These are phyloP conservation scores for Hanseniaspora uvarum DNA, from an alignment of 1,139 yeast species.

Conservation along the genomic window DNA sequence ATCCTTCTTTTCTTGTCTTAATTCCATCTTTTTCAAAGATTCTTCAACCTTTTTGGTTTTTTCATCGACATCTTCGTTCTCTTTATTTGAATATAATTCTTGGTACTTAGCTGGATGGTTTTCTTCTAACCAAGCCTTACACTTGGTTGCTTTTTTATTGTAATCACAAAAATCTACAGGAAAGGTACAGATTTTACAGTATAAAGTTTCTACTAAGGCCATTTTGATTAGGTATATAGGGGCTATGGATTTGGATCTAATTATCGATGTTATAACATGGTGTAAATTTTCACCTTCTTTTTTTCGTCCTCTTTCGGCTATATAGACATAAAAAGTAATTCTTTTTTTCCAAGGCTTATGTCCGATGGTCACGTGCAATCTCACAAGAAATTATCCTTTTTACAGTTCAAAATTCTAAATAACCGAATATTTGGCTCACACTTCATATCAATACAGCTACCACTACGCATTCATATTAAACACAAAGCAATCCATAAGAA, in stretches of 20 bases:
- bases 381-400: no score
- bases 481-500: no score
- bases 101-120: slow-evolving; percentile 48
- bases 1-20: slow-evolving; percentile 78
- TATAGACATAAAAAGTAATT: no score
- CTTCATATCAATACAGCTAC: no score
- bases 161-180: slow-evolving; percentile 95
- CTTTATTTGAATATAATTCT: slow-evolving; percentile 39
- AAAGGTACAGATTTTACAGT: slow-evolving; percentile 76
- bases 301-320: not conserved
- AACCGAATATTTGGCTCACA: no score
- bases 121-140: slow-evolving; percentile 71
- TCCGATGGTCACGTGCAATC: no score
- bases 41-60: slow-evolving; percentile 73
- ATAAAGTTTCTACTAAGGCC: slow-evolving; percentile 42
- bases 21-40: slow-evolving; percentile 74
- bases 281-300: not conserved
- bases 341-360: no score
- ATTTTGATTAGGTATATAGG: slow-evolving; percentile 4
- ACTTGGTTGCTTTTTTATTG: slow-evolving; percentile 69
- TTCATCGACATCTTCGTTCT: slow-evolving; percentile 40
- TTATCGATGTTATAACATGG: no score
- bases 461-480: no score
- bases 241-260: not conserved
- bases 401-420: no score